phyloP scores from a whole-genome alignment of 2,329 filamentous ascomycete species.

The Nakataea oryzae region DNA sequence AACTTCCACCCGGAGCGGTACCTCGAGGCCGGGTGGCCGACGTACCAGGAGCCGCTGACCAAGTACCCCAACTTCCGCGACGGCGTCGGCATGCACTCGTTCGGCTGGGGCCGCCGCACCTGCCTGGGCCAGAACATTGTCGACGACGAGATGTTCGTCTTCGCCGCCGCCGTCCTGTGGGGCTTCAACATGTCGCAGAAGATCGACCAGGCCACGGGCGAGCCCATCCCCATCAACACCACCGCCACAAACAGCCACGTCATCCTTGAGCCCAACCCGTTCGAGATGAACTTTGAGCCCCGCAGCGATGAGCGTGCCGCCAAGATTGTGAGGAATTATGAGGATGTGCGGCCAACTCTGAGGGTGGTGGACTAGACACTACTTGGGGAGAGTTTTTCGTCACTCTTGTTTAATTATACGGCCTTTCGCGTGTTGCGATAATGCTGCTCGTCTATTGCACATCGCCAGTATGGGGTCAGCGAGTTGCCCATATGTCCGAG shows the following conservation, averaged over 20 bases:
- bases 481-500: too few species aligned
- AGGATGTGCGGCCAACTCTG: constrained; percentile 19
- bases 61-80: constrained; percentile 52
- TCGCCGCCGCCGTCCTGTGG: constrained; percentile 37
- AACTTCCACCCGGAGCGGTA: constrained; percentile 52
- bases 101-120: constrained; percentile 52
- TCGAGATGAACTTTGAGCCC: constrained; percentile 31
- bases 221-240: constrained; percentile 31
- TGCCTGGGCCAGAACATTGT: constrained; percentile 54
- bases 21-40: constrained; percentile 51
- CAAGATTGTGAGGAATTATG: constrained; percentile 25
- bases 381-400: too few species aligned
- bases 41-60: constrained; percentile 53
- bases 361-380: constrained; percentile 14
- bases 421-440: too few species aligned
- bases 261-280: constrained; percentile 38
- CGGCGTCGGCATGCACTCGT: constrained; percentile 48
- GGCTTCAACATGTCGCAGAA: constrained; percentile 32
- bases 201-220: constrained; percentile 29
- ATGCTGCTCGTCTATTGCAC: too few species aligned
- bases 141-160: constrained; percentile 46
- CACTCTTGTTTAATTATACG: too few species aligned
- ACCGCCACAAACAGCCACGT: constrained; percentile 40
- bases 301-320: constrained; percentile 26
- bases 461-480: too few species aligned